A percentile compares a stretch with the other conserved stretches of the same genome.
These are phyloP conservation scores for Tilletia caries DNA, from an alignment of 1,284 basidiomycete genomes.

Conservation along the genomic window DNA sequence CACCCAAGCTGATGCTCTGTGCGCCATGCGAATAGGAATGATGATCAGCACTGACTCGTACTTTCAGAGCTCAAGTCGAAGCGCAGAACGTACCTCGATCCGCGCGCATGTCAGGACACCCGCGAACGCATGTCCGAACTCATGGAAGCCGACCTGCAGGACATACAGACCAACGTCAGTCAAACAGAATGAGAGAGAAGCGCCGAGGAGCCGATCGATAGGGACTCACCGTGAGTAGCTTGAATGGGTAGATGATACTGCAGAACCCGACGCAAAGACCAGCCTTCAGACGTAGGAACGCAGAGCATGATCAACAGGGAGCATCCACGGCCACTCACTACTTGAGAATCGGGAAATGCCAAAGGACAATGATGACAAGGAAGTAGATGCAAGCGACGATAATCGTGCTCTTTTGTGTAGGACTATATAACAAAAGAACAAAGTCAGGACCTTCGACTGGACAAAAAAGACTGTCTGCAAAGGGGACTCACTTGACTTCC, in stretches of 20 bases:
- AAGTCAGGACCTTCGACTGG: not conserved
- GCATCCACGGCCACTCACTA: constrained; percentile 21
- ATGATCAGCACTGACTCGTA: not conserved
- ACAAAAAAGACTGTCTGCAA: not conserved
- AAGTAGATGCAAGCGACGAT: constrained; percentile 50
- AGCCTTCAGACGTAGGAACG: not conserved
- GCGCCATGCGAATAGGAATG: not conserved
- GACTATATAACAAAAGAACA: not conserved
- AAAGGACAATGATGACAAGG: constrained; percentile 42
- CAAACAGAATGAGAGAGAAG: not conserved
- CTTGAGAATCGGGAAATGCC: constrained; percentile 44
- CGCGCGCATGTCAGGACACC: constrained; percentile 78
- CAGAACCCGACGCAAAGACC: not conserved
- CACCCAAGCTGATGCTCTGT: not conserved
- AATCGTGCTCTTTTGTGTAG: constrained; percentile 41
- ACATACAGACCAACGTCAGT: constrained; percentile 12
- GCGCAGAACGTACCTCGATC: constrained; percentile 63
- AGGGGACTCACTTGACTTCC: constrained; percentile 5
- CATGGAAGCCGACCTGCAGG: constrained; percentile 34
- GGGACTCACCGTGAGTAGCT: constrained; percentile 36
- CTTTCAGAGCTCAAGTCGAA: not conserved
- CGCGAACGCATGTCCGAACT: constrained; percentile 49
- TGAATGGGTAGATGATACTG: constrained; percentile 51
- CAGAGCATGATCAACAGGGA: no score
- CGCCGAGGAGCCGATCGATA: not conserved